A percentile compares a stretch with the other conserved stretches of the same genome.
phyloP scores from a whole-genome alignment of 805 yeast genomes.

The Huiozyma naganishii region DNA sequence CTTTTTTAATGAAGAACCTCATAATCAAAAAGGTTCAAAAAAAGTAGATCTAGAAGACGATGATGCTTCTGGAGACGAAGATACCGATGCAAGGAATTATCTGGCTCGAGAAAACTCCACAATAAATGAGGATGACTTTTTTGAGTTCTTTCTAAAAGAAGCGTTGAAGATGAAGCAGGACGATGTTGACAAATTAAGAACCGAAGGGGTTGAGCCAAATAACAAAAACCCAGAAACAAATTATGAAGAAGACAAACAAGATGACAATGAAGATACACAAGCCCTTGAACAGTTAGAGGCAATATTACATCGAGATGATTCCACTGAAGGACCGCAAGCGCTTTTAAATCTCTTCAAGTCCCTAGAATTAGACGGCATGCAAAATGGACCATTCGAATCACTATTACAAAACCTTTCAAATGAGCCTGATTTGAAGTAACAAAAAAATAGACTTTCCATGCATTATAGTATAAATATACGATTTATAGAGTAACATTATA shows the following conservation, averaged over 20 bases:
- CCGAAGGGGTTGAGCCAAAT: not conserved
- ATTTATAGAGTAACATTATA: not conserved
- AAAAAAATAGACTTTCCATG: not conserved
- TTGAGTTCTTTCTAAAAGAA: conserved; percentile 49
- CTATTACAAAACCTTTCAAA: conserved; percentile 6
- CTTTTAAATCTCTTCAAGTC: conserved; percentile 8
- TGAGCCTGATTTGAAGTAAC: not conserved
- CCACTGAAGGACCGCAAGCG: conserved; percentile 3
- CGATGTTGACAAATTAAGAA: conserved; percentile 32
- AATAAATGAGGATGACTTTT: conserved; percentile 59
- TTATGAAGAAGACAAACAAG: conserved; percentile 6
- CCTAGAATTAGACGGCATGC: conserved; percentile 6
- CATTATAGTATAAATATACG: not conserved
- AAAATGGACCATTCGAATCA: conserved; percentile 9
- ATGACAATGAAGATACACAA: conserved; percentile 4
- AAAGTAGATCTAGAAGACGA: conserved; percentile 24
- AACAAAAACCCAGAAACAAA: conserved; percentile 12
- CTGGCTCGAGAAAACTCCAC: conserved; percentile 30
- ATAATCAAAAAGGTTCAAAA: not conserved
- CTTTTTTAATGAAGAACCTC: conserved; percentile 4
- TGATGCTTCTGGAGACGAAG: conserved; percentile 10
- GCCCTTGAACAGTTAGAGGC: conserved; percentile 5
- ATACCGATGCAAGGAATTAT: conserved; percentile 20
- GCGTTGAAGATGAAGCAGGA: conserved; percentile 40
- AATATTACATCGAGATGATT: not conserved